Conservation (phyloP, 495 filamentous ascomycete genomes). For the Annulohypoxylon bovei region DNA sequence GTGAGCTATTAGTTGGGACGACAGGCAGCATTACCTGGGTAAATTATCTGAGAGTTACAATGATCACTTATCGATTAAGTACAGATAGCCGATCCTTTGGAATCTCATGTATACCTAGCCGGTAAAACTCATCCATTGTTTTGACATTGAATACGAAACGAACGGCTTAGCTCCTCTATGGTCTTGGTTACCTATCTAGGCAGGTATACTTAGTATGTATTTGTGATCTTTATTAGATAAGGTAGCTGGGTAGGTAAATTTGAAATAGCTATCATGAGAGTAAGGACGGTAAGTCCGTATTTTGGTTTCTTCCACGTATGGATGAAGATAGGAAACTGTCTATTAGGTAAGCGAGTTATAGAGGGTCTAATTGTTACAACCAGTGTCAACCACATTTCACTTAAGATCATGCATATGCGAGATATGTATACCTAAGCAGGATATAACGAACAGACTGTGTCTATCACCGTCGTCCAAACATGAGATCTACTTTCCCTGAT, state of each 20-base stretch:
- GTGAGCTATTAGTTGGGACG: slow-evolving; percentile 30
- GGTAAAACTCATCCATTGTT: slow-evolving; percentile 30
- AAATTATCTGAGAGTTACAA: not conserved
- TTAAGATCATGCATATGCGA: not conserved
- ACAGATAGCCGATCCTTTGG: slow-evolving; percentile 30
- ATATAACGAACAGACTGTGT: slow-evolving; percentile 9
- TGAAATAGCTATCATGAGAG: not conserved
- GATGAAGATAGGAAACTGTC: not conserved
- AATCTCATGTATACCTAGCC: slow-evolving; percentile 24
- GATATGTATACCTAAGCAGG: not conserved
- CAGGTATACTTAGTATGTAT: not conserved
- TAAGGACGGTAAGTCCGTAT: not conserved
- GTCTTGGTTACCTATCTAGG: not conserved
- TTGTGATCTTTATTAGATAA: not conserved
- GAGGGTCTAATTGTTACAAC: not conserved
- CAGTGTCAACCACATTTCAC: too few species aligned
- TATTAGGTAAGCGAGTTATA: not conserved
- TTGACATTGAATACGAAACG: slow-evolving; percentile 29
- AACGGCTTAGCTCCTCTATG: not conserved
- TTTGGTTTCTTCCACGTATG: not conserved
- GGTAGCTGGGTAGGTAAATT: not conserved
- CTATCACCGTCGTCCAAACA: slow-evolving; percentile 25
- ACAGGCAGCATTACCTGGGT: slow-evolving; percentile 1
- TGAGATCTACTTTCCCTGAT: slow-evolving; percentile 31
- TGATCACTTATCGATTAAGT: slow-evolving; percentile 24